Conservation (phyloP, 2,329 filamentous ascomycete genomes). For the Ploettnerulaceae sp. region DNA sequence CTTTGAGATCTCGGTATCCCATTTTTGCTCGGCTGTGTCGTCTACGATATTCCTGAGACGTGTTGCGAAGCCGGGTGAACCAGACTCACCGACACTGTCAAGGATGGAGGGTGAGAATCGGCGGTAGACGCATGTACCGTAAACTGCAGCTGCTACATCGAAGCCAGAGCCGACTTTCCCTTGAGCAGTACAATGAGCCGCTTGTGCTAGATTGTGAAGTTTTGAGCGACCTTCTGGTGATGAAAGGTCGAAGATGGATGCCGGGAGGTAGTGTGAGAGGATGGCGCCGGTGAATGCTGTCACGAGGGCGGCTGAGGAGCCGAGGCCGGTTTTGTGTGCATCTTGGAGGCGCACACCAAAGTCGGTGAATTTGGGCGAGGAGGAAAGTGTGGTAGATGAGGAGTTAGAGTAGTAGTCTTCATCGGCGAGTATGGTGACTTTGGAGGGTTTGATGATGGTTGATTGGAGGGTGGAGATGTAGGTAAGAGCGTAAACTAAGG, state of each 20-base stretch:
- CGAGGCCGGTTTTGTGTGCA: constrained; percentile 93
- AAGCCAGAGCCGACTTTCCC: constrained; percentile 96
- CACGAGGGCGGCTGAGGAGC: constrained; percentile 89
- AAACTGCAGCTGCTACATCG: constrained; percentile 89
- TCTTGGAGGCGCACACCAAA: constrained; percentile 71
- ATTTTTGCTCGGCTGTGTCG: constrained; percentile 47
- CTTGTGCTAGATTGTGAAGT: constrained; percentile 91
- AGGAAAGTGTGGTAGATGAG: constrained; percentile 30
- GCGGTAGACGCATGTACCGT: constrained; percentile 83
- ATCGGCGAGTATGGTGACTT: constrained; percentile 85
- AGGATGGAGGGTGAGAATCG: constrained; percentile 85
- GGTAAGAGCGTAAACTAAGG: constrained; percentile 79
- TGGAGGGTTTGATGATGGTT: constrained; percentile 57
- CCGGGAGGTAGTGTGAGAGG: constrained; percentile 68
- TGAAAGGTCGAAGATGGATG: constrained; percentile 50
- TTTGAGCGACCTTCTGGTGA: constrained; percentile 50
- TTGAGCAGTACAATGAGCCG: constrained; percentile 90
- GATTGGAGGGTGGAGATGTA: constrained; percentile 55
- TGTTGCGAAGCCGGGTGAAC: constrained; percentile 59
- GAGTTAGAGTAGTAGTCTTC: constrained; percentile 93
- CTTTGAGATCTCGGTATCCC: constrained; percentile 76
- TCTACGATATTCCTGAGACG: constrained; percentile 64
- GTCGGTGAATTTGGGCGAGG: constrained; percentile 58
- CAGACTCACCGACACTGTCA: constrained; percentile 59
- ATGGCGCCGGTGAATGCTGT: constrained; percentile 78